Base-by-base conservation (phyloP, 768 basidiomycete genomes). In the Paxillus rubicundulus region DNA sequence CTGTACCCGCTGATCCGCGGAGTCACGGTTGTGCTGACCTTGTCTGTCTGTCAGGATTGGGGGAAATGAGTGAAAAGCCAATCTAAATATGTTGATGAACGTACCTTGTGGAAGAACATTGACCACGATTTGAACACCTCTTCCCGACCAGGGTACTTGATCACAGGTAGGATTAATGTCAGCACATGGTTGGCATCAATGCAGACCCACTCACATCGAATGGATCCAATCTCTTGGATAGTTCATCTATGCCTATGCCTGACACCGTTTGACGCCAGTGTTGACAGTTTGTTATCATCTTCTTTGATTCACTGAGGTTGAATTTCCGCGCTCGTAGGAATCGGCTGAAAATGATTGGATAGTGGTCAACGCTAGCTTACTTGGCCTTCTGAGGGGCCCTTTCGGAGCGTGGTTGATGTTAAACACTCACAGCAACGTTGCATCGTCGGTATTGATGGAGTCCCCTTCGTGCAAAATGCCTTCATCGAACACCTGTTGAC, bases 101-200 rank as follows among this genome's bases (percentile, higher is more conserved):
- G 28, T 46, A 81, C 86, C 73, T 88, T 89, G 67, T 90, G 87
- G 59, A 86, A 89, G 58, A 80, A 88, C 74, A 89, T 79, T 3
- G 86, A 86, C 87, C 87, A 90, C 55, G 79, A 82, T 47, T 86
- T 80, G 57, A 88, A 87, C 7, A 89, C 81, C 1, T 78, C 76
- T 47, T 81, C 76, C 40, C 87, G 81, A 56, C 82, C 85, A 1
- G 85, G 85, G 60, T 83, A 90, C 87, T 90, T 52, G 47, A 43
- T 3, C 48, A 52, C 40, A 32, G 27, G 10, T 12, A 17, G 12
- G 51, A 47, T 45, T 27, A 7, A 18, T 45, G 21, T 28, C 6
- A n/a, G 12, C 7, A 36, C 21, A 28, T 32, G 17, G 47, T 34
- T 38, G 24, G 24, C 24, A 24, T 24, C 24, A 24, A 48, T 2